Evolutionary conservation across 306 rosid genomes (phyloP).

Genomic region (Cicer arietinum): DNA sequence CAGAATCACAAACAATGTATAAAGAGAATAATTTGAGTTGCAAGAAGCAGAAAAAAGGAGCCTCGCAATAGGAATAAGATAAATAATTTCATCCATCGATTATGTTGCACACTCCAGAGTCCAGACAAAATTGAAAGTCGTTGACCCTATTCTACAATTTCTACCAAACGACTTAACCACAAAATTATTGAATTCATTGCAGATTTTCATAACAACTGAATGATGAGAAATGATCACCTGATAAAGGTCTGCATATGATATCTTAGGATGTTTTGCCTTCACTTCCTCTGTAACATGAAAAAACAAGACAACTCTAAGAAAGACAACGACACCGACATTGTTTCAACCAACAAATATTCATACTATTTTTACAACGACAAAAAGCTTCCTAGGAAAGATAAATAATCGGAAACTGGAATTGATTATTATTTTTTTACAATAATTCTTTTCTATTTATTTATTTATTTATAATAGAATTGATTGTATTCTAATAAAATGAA

Average conservation of each 20-base stretch:
- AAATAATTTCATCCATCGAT: background rate
- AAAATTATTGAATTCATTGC: constrained; percentile 3
- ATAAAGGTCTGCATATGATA: constrained; percentile 85
- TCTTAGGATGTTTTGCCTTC: constrained; percentile 72
- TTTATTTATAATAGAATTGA: background rate
- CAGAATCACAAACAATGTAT: background rate
- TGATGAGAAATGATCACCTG: constrained; percentile 66
- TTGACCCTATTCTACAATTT: constrained; percentile 21
- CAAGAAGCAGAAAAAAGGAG: constrained; percentile 15
- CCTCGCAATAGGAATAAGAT: constrained; percentile 17
- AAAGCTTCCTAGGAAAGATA: background rate
- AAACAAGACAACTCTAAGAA: constrained; percentile 45
- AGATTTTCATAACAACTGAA: constrained; percentile 23
- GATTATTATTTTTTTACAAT: background rate
- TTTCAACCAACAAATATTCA: background rate
- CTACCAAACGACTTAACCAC: background rate
- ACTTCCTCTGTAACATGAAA: constrained; percentile 77
- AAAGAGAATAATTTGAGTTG: constrained; percentile 6
- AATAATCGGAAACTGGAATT: constrained; percentile 23
- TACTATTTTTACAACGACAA: constrained; percentile 3
- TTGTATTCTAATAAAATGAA: constrained; percentile 14
- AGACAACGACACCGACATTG: background rate
- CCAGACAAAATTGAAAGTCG: constrained; percentile 21
- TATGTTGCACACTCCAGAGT: constrained; percentile 12
- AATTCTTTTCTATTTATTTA: background rate